Conservation (phyloP, 257 asterid genomes). For the Ehretia macrophylla region DNA sequence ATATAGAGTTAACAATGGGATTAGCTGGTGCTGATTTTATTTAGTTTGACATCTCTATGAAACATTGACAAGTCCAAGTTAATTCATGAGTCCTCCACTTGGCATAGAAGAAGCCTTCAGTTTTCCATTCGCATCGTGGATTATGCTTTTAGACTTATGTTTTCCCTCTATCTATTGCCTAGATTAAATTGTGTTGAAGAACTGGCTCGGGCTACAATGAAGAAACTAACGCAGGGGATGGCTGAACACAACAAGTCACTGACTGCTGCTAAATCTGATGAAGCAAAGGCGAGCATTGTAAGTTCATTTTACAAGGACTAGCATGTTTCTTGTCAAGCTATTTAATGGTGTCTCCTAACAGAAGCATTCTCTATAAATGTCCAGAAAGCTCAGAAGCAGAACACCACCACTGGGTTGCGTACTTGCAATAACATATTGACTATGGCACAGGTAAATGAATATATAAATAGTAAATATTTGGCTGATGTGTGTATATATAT, state of each 20-base stretch:
- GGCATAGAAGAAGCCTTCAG: background rate
- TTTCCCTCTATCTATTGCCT: slow-evolving; percentile 2
- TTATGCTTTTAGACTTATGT: background rate
- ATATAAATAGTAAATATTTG: background rate
- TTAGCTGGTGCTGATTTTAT: too few species aligned
- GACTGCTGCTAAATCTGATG: slow-evolving; percentile 71
- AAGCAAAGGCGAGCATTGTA: slow-evolving; percentile 73
- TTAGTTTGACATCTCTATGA: too few species aligned
- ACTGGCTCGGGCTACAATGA: slow-evolving; percentile 62
- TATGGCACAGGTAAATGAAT: slow-evolving; percentile 62
- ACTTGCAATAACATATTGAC: slow-evolving; percentile 89
- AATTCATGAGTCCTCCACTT: background rate
- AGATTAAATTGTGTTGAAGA: slow-evolving; percentile 83
- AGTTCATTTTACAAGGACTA: slow-evolving; percentile 29
- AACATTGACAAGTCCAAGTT: too few species aligned
- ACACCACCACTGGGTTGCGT: slow-evolving; percentile 61
- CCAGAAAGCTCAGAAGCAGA: slow-evolving; percentile 78
- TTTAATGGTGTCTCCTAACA: slow-evolving; percentile 8
- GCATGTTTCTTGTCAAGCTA: slow-evolving; percentile 9
- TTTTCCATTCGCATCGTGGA: background rate
- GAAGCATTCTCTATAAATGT: slow-evolving; percentile 12
- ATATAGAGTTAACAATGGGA: too few species aligned
- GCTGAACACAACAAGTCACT: slow-evolving; percentile 61
- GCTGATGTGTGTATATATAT: slow-evolving; percentile 1
- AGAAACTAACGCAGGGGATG: slow-evolving; percentile 72